These are phyloP conservation scores for Dothidotthia symphoricarpi DNA, from an alignment of 2,329 filamentous ascomycete species.

Conservation along the genomic window DNA sequence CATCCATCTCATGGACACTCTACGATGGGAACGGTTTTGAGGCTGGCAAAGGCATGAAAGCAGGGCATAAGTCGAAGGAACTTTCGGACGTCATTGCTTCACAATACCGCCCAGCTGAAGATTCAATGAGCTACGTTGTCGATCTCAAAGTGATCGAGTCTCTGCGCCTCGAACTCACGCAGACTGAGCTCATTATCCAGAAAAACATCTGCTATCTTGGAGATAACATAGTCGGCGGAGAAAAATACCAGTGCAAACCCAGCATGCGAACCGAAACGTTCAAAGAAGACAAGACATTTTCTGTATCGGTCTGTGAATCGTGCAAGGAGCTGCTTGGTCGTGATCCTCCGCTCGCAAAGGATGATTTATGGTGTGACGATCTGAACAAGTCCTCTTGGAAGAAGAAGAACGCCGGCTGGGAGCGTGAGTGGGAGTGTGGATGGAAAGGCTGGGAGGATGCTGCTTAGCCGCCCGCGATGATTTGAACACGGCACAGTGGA, in stretches of 20 bases:
- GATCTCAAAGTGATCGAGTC: constrained; percentile 1
- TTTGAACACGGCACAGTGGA: too few relatives aligned
- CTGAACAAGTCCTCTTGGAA: constrained; percentile 9
- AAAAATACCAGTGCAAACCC: too few relatives aligned
- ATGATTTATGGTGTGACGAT: constrained; percentile 11
- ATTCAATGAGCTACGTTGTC: constrained; percentile 1
- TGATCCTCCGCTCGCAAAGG: background rate
- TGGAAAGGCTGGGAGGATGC: constrained; percentile 6
- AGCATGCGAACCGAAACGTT: too few relatives aligned
- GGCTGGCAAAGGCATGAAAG: constrained; percentile 1
- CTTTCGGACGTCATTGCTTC: background rate
- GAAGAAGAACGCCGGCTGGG: constrained; percentile 1
- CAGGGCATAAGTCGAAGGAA: background rate
- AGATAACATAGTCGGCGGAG: background rate
- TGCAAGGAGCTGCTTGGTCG: background rate
- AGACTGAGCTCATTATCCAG: constrained; percentile 3
- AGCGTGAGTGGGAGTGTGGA: constrained; percentile 6
- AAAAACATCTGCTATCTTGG: background rate
- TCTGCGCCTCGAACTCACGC: background rate
- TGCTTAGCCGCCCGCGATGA: background rate
- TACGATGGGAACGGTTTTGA: constrained; percentile 9
- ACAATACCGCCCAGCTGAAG: background rate
- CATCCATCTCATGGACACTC: constrained; percentile 4
- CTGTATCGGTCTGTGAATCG: background rate
- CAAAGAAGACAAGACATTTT: too few relatives aligned